Conservation (phyloP, 441 rosid species). For the Populus hybrid region DNA sequence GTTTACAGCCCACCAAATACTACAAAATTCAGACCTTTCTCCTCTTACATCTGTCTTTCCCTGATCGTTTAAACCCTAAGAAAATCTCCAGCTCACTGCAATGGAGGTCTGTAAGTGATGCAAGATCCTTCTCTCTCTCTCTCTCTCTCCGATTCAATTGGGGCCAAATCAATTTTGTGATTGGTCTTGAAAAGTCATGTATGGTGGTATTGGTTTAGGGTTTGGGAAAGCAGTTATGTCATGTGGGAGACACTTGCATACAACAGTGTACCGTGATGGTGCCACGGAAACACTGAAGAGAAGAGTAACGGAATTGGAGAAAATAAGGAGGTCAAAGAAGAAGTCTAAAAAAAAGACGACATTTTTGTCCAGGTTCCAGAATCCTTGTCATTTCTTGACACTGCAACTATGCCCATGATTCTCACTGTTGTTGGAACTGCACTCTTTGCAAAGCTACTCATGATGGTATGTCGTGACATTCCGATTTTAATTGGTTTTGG, state of each 20-base stretch:
- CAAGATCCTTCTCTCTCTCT: neutral
- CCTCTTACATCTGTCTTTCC: no score
- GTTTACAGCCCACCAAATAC: no score
- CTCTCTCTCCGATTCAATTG: neutral
- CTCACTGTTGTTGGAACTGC: slow-evolving; percentile 72
- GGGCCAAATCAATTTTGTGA: neutral
- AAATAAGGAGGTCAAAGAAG: slow-evolving; percentile 45
- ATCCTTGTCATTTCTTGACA: slow-evolving; percentile 63
- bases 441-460: slow-evolving; percentile 72
- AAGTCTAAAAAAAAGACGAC: slow-evolving; percentile 51
- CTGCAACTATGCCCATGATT: slow-evolving; percentile 76
- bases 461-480: slow-evolving; percentile 55
- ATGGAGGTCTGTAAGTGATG: no score
- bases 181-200: slow-evolving; percentile 26
- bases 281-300: slow-evolving; percentile 63
- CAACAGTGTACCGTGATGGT: slow-evolving; percentile 34
- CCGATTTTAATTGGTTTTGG: neutral
- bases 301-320: slow-evolving; percentile 53
- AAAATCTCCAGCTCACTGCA: no score
- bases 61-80: no score
- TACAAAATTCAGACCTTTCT: no score
- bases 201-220: slow-evolving; percentile 18
- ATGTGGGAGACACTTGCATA: slow-evolving; percentile 41
- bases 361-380: slow-evolving; percentile 82
- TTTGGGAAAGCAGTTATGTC: slow-evolving; percentile 26